phyloP scores from a whole-genome alignment of 805 yeast genomes.

The Candida wancherniae region DNA sequence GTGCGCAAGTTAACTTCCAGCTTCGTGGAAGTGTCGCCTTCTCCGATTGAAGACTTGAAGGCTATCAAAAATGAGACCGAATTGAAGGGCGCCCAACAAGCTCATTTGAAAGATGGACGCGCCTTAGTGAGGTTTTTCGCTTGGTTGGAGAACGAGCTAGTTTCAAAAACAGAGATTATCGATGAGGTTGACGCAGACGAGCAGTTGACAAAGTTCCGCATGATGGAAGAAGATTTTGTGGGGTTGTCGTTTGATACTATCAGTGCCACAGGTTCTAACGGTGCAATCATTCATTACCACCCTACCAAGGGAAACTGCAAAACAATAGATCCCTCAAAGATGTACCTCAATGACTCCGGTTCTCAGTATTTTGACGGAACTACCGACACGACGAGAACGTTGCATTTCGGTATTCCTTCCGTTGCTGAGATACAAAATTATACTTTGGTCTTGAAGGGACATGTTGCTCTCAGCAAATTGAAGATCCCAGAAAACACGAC shows the following conservation, averaged over 20 bases:
- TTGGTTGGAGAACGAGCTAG: conserved; percentile 55
- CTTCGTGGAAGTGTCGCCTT: conserved; percentile 24
- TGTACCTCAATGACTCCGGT: conserved; percentile 57
- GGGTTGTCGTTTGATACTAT: conserved; percentile 74
- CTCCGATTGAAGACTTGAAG: conserved; percentile 47
- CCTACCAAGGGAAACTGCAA: conserved; percentile 45
- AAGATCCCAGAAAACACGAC: conserved; percentile 53
- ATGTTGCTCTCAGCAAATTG: conserved; percentile 44
- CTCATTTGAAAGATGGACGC: conserved; percentile 56
- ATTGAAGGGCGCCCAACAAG: conserved; percentile 45
- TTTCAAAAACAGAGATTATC: conserved; percentile 34
- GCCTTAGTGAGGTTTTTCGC: conserved; percentile 51
- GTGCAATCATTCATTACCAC: conserved; percentile 71
- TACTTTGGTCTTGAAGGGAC: conserved; percentile 56
- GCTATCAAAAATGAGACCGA: conserved; percentile 48
- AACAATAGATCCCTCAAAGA: conserved; percentile 47
- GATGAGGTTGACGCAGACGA: conserved; percentile 61
- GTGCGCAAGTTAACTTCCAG: conserved; percentile 30
- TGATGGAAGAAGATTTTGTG: conserved; percentile 42
- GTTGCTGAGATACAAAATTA: conserved; percentile 45
- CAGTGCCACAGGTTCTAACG: conserved; percentile 70
- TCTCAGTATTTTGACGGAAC: conserved; percentile 61
- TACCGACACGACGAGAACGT: conserved; percentile 59
- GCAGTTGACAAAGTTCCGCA: conserved; percentile 34
- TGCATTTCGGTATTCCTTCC: conserved; percentile 48